Evolutionary conservation across 768 basidiomycete genomes (phyloP).

Genomic region (Kwoniella botswanensis): DNA sequence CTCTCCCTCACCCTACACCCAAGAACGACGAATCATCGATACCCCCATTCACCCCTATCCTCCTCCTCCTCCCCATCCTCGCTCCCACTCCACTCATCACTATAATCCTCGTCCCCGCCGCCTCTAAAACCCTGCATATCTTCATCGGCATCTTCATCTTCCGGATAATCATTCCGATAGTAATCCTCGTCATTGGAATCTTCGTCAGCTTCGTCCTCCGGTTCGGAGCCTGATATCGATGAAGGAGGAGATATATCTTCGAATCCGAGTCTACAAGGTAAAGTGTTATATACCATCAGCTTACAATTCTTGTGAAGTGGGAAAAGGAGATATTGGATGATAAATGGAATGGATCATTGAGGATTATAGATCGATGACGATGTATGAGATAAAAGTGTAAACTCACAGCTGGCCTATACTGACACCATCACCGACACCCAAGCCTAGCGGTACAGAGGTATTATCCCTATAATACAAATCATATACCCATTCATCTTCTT

Average conservation of each 20-base stretch:
- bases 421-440: slow-evolving; percentile 49
- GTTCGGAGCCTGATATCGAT: slow-evolving; percentile 40
- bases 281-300: background rate
- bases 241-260: slow-evolving; percentile 48
- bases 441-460: slow-evolving; percentile 25
- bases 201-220: slow-evolving; percentile 55
- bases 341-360: too few species aligned
- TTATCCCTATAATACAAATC: slow-evolving; percentile 56
- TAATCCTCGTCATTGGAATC: slow-evolving; percentile 54
- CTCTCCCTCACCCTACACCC: too few species aligned
- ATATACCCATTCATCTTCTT: slow-evolving; percentile 51
- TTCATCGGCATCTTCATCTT: slow-evolving; percentile 54
- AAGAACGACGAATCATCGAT: slow-evolving; percentile 14
- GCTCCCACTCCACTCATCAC: slow-evolving; percentile 30
- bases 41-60: slow-evolving; percentile 32
- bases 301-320: background rate
- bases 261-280: slow-evolving; percentile 41
- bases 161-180: slow-evolving; percentile 55
- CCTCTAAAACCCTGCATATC: slow-evolving; percentile 48
- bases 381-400: background rate
- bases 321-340: background rate
- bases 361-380: too few species aligned
- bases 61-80: slow-evolving; percentile 20
- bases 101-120: slow-evolving; percentile 14
- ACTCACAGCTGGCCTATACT: slow-evolving; percentile 26